Evolutionary conservation across 1,139 yeast genomes (phyloP).

Genomic region (Wickerhamomyces sp.): DNA sequence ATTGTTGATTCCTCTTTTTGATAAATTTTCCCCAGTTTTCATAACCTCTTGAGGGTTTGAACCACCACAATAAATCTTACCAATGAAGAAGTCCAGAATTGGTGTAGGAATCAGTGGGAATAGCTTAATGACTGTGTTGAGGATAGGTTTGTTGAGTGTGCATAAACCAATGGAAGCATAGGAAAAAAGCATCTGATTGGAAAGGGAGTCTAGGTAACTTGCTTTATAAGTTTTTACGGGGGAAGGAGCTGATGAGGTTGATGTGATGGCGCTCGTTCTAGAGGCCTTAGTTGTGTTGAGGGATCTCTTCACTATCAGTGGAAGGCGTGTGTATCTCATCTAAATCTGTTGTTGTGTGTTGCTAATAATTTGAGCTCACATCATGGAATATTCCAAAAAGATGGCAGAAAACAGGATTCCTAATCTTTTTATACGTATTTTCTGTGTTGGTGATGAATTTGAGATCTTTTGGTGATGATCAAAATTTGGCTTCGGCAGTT

Average conservation of each 20-base stretch:
- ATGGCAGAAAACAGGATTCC: too few species aligned
- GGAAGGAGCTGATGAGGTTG: not conserved
- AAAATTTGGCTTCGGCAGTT: too few species aligned
- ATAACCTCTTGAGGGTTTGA: slow-evolving; percentile 67
- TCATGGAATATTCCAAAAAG: too few species aligned
- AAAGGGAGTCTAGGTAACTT: slow-evolving; percentile 29
- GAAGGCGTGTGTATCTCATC: not conserved
- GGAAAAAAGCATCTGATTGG: slow-evolving; percentile 42
- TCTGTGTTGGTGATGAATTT: too few species aligned
- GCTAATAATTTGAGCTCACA: too few species aligned
- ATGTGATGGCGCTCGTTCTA: not conserved
- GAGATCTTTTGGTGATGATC: too few species aligned
- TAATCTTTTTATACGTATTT: too few species aligned
- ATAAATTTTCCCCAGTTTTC: slow-evolving; percentile 61
- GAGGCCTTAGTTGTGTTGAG: slow-evolving; percentile 8
- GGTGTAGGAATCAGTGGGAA: slow-evolving; percentile 75
- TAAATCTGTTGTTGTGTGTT: not conserved
- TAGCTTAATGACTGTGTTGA: slow-evolving; percentile 55
- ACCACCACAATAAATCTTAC: slow-evolving; percentile 89
- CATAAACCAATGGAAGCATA: slow-evolving; percentile 64
- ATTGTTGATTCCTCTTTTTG: slow-evolving; percentile 75
- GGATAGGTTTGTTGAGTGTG: slow-evolving; percentile 57
- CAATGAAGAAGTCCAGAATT: slow-evolving; percentile 66
- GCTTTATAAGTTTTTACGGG: slow-evolving; percentile 10
- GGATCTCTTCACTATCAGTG: slow-evolving; percentile 3